Base-by-base conservation (phyloP, 2,329 filamentous ascomycete genomes). In the Pyrenochaeta sp. region DNA sequence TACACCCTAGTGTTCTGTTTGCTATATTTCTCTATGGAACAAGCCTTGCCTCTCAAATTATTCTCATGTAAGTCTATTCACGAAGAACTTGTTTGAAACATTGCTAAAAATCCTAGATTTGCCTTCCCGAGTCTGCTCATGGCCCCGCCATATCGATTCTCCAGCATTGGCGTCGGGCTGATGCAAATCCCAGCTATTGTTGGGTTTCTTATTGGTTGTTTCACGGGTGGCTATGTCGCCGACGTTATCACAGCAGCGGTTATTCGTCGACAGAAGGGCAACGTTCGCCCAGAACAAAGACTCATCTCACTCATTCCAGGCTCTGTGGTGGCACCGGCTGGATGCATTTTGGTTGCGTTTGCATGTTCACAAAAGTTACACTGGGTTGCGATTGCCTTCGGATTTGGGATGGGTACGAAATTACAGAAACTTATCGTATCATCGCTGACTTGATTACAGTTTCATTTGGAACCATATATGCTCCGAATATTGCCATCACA, bases 1-100 rank as follows among this genome's bases (percentile, higher is more conserved):
- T 32, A 6, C 30, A 23, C 10, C 45, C 40, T 7, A 35, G 28
- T 20, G 39, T 48, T 21, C 17, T 48, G 23, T 21, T 44, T 22
- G 40, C 45, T 31, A 22, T 49, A 27, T 49, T 35, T 15, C 17
- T 49, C n/a, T 49, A 44, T 41, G 41, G 36, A 9, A 49, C 45
- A 7, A 31, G 22, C 15, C 45, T 44, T 15, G 45, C 45, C 11
- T 14, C 35, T 41, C 41, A 49, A 24, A 32, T 49, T 11, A 38
- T 44, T 14, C 26, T 44, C 13, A 49, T 49, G 36, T 41, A 29
- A 13, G 41, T 41, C 13, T n/a, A n/a, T n/a, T n/a, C n/a, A n/a
- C n/a, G n/a, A n/a, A n/a, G n/a, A 20, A 41, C 4, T 26, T 8
- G 19, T 26, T 2, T 17, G 13, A 9, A 29, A 15, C 20, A 18